phyloP scores from a whole-genome alignment of 2,329 filamentous ascomycete species.

The Zopfia rhizophila region DNA sequence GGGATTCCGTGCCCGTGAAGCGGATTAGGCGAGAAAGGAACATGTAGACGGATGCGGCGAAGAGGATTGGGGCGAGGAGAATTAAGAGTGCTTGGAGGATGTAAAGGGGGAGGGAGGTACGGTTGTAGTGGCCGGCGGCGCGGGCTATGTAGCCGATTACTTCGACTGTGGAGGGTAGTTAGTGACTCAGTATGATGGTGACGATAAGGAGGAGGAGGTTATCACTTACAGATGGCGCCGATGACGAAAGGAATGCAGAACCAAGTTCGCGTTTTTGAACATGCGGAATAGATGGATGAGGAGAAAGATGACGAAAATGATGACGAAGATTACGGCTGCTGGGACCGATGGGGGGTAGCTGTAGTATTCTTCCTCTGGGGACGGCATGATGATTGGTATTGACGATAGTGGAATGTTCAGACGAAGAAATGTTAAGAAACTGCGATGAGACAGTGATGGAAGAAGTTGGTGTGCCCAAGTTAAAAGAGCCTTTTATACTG shows the following conservation, averaged over 20 bases:
- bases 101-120: conserved; percentile 44
- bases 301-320: too few relatives aligned
- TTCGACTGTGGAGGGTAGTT: conserved; percentile 49
- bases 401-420: too few relatives aligned
- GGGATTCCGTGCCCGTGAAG: conserved; percentile 47
- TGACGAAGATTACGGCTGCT: not conserved
- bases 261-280: too few relatives aligned
- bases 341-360: not conserved
- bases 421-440: too few relatives aligned
- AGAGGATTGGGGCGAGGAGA: conserved; percentile 54
- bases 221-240: conserved; percentile 12
- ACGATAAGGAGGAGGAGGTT: too few relatives aligned
- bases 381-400: too few relatives aligned
- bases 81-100: conserved; percentile 50
- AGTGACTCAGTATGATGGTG: too few relatives aligned
- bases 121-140: conserved; percentile 38
- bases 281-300: conserved; percentile 5
- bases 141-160: conserved; percentile 48
- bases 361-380: too few relatives aligned
- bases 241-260: too few relatives aligned
- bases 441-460: too few relatives aligned
- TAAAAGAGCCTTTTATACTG: too few relatives aligned
- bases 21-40: conserved; percentile 49
- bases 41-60: conserved; percentile 58
- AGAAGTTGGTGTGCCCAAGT: too few relatives aligned